Conservation (phyloP, 345 rosid genomes). For the Corchorus capsularis region DNA sequence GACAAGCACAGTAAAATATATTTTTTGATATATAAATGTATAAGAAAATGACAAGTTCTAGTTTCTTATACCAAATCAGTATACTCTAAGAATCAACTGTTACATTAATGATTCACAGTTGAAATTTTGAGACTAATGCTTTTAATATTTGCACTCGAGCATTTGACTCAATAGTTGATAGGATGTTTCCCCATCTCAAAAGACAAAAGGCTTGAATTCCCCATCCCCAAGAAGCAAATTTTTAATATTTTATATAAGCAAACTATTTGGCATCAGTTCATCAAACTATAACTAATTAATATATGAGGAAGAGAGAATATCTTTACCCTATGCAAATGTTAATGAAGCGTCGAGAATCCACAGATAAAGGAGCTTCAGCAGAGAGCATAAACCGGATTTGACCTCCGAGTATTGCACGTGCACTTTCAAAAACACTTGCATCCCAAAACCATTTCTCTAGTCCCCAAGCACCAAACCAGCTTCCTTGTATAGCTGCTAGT, state of each 20-base stretch:
- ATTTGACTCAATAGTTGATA: too few relatives aligned
- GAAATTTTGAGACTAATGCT: not conserved
- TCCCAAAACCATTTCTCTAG: slow-evolving; percentile 79
- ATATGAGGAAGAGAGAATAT: slow-evolving; percentile 17
- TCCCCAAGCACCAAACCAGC: slow-evolving; percentile 95
- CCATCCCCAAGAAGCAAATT: too few relatives aligned
- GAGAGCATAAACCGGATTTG: slow-evolving; percentile 65
- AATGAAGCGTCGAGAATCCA: slow-evolving; percentile 80
- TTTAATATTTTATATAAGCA: not conserved
- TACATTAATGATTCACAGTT: not conserved
- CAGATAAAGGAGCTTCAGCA: slow-evolving; percentile 94
- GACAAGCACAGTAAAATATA: too few relatives aligned
- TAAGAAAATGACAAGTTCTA: not conserved
- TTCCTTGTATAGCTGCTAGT: slow-evolving; percentile 76
- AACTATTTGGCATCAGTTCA: slow-evolving; percentile 6
- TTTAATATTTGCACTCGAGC: not conserved
- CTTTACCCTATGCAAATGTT: slow-evolving; percentile 91
- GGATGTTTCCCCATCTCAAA: too few relatives aligned
- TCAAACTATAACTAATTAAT: too few relatives aligned
- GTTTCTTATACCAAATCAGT: too few relatives aligned
- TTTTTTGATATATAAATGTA: not conserved
- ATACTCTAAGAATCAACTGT: not conserved
- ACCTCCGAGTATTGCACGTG: slow-evolving; percentile 81
- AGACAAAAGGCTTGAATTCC: too few relatives aligned
- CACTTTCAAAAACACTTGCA: slow-evolving; percentile 52